These are phyloP conservation scores for Bipolaris gigantea DNA, from an alignment of 2,329 filamentous ascomycete genomes.

Conservation along the genomic window DNA sequence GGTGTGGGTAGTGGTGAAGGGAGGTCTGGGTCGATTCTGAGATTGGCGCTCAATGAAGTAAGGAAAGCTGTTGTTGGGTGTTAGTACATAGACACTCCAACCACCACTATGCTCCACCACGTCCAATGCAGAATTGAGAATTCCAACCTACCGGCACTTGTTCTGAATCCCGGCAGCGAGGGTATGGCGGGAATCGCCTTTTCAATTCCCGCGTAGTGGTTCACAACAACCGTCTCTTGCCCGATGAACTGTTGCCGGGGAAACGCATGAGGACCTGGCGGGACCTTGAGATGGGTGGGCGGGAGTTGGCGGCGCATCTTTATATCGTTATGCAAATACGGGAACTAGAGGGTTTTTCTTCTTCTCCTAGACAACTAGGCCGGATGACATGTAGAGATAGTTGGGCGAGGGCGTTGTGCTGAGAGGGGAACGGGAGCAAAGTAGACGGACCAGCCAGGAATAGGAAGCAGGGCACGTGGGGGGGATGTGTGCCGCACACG, in stretches of 20 bases:
- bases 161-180: constrained; percentile 43
- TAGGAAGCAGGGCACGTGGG: constrained; percentile 4
- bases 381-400: constrained; percentile 26
- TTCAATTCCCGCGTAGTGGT: constrained; percentile 39
- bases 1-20: constrained; percentile 67
- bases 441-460: constrained; percentile 25
- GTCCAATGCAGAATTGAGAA: constrained; percentile 8
- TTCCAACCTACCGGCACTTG: constrained; percentile 43
- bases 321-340: constrained; percentile 22
- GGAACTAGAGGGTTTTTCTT: not conserved
- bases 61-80: constrained; percentile 67
- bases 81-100: constrained; percentile 13
- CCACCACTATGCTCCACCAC: not conserved
- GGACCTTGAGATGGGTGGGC: constrained; percentile 40
- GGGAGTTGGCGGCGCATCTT: constrained; percentile 40
- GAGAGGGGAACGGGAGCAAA: not conserved
- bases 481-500: constrained; percentile 1
- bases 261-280: constrained; percentile 33
- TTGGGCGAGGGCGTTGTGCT: constrained; percentile 9
- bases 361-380: not conserved
- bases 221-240: constrained; percentile 34
- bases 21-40: constrained; percentile 64
- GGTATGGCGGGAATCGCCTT: constrained; percentile 44
- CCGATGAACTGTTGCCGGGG: constrained; percentile 34
- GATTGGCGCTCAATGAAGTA: constrained; percentile 77